Base-by-base conservation (phyloP, 2,329 filamentous ascomycete species). In the Didymella pinodella region DNA sequence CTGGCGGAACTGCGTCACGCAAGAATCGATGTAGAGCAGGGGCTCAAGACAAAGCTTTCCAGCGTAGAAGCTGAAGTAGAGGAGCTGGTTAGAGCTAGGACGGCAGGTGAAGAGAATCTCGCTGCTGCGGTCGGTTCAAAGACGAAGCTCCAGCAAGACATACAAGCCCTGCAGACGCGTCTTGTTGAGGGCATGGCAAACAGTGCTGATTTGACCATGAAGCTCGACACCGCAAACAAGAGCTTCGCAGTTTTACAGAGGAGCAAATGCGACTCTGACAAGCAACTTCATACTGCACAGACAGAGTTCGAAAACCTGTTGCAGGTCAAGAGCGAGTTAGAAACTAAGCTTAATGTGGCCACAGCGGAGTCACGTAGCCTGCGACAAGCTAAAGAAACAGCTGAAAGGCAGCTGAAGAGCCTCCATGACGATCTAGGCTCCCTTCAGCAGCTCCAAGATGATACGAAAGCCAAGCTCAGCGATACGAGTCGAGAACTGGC, bases 241-340 rank as follows among this genome's bases (percentile, higher is more conserved):
- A 14, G 32, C 8, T 20, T 59, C 2, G 26, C 34, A 25, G 10
- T 12, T 20, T 28, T 59, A 4, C 40, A 43, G 7, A 46, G 36
- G 5, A 50, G n/a, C 16, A 71, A 67, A 28, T 34, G 8, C 1
- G 60, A 68, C 2, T 43, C 63, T 48, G 49, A 62, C 11, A 38
- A 53, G 31, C 53, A 41, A 28, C 54, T 61, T 10, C 61, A 57
- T 28, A 52, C 61, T 10, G 65, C 68, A 7, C 64, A 66, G 16
- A 54, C 57, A 32, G 67, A 72, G 36, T 36, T 71, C 7, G 49
- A 59, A 34, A 49, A 44, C 18, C 44, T 71, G 18, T 63, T 61
- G 18, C 54, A 46, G n/a, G 57, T 62, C 4, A 68, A 67, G n/a
- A 54, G 32, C 10, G 55, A 64, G 5, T 46, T 43, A 4, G 51